These are phyloP conservation scores for Colletotrichum graminicola DNA, from an alignment of 2,329 filamentous ascomycete genomes.

Conservation along the genomic window DNA sequence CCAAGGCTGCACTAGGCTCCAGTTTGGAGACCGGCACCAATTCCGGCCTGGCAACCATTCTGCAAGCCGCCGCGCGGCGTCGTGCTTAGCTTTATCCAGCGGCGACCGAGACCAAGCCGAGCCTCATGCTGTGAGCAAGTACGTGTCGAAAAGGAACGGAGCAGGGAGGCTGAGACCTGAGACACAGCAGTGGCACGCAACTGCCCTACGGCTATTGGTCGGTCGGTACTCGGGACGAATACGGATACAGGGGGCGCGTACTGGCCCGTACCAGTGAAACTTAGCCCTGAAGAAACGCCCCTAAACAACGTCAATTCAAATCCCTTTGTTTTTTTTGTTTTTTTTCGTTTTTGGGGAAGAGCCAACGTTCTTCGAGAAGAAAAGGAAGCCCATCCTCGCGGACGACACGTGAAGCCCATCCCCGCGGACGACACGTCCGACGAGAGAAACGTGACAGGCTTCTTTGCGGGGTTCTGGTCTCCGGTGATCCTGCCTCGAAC, in stretches of 20 bases:
- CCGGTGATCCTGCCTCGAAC: background rate
- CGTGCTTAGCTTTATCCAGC: constrained; percentile 19
- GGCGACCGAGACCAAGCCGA: background rate
- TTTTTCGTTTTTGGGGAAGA: background rate
- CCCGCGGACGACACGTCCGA: constrained; percentile 26
- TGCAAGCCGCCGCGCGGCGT: constrained; percentile 19
- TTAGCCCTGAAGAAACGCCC: constrained; percentile 35
- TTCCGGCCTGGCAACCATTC: constrained; percentile 23
- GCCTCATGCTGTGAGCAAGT: constrained; percentile 1
- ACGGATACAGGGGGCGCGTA: constrained; percentile 36
- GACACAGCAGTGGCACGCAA: constrained; percentile 32
- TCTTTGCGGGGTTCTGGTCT: constrained; percentile 15
- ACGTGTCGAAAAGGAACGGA: background rate
- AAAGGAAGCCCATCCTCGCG: background rate
- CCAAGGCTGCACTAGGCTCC: constrained; percentile 18
- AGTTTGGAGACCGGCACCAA: constrained; percentile 20
- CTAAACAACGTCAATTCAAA: constrained; percentile 22
- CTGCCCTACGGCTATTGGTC: constrained; percentile 31
- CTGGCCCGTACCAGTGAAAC: constrained; percentile 38
- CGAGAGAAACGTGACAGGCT: constrained; percentile 15
- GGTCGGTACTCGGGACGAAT: constrained; percentile 32
- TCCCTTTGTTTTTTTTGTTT: background rate
- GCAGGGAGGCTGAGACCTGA: constrained; percentile 31
- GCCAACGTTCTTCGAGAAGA: constrained; percentile 1
- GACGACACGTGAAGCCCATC: constrained; percentile 15